Evolutionary conservation across 2,329 filamentous ascomycete species (phyloP).

Genomic region (Nemania diffusa): DNA sequence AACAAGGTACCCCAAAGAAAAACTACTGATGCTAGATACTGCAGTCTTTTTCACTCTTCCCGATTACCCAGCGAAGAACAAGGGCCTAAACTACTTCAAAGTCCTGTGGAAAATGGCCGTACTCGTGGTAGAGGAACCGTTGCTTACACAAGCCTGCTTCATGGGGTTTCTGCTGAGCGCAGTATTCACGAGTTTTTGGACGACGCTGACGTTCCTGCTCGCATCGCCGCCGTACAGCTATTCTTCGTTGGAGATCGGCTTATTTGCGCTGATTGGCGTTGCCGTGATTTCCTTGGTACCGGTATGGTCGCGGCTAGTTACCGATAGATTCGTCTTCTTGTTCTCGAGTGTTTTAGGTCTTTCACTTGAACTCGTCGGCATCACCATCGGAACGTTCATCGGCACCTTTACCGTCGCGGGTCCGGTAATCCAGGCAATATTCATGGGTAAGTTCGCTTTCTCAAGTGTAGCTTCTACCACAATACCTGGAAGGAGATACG

Average conservation of each 20-base stretch:
- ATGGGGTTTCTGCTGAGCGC: conserved; percentile 54
- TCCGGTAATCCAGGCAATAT: conserved; percentile 71
- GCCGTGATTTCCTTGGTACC: conserved; percentile 74
- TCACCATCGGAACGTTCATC: conserved; percentile 74
- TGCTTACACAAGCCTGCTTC: conserved; percentile 70
- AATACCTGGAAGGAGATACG: background rate
- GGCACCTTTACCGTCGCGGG: conserved; percentile 74
- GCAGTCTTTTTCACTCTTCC: conserved; percentile 73
- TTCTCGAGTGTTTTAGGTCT: conserved; percentile 74
- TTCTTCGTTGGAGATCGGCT: conserved; percentile 73
- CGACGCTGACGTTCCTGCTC: conserved; percentile 82
- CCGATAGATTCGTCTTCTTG: conserved; percentile 75
- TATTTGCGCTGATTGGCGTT: conserved; percentile 83
- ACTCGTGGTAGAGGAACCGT: conserved; percentile 67
- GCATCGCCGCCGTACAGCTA: conserved; percentile 76
- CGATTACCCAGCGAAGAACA: conserved; percentile 74
- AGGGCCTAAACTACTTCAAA: conserved; percentile 67
- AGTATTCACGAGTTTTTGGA: conserved; percentile 74
- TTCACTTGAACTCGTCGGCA: conserved; percentile 67
- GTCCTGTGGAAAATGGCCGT: conserved; percentile 68
- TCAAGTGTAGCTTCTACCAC: background rate
- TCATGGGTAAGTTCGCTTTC: conserved; percentile 30
- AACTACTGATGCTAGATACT: background rate
- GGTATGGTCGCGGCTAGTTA: conserved; percentile 74
- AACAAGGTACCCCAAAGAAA: background rate